phyloP scores from a whole-genome alignment of 192 early-diverging fungal species.

The Backusella macrospora region DNA sequence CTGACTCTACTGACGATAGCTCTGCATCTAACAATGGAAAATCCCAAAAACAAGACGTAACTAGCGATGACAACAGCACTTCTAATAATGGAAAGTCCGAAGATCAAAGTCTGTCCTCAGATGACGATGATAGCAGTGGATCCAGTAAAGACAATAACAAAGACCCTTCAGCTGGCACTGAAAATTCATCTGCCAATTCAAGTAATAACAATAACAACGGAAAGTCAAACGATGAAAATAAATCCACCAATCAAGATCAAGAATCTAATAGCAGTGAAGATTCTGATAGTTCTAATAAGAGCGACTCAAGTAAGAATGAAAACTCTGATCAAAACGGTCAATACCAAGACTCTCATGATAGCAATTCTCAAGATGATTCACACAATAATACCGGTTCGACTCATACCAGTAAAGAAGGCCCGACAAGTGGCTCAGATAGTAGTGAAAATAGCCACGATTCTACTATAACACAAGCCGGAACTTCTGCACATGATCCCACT shows the following conservation, averaged over 20 bases:
- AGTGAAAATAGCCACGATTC: not conserved
- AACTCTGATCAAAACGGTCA: not conserved
- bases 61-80: not conserved
- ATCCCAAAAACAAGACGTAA: not conserved
- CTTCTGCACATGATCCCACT: slow-evolving; percentile 1
- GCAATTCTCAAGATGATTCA: not conserved
- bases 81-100: not conserved
- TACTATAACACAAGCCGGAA: not conserved
- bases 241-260: not conserved
- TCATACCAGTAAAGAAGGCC: not conserved
- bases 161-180: not conserved
- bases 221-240: not conserved
- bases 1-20: not conserved
- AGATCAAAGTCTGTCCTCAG: not conserved
- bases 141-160: not conserved
- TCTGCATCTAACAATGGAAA: not conserved
- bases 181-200: not conserved
- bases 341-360: not conserved
- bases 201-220: slow-evolving; percentile 1
- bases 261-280: not conserved
- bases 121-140: not conserved
- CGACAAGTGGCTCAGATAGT: slow-evolving; percentile 1
- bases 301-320: not conserved
- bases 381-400: not conserved
- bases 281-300: not conserved